These are phyloP conservation scores for Debaryomyces sp. DNA, from an alignment of 1,139 yeast genomes.

Conservation along the genomic window DNA sequence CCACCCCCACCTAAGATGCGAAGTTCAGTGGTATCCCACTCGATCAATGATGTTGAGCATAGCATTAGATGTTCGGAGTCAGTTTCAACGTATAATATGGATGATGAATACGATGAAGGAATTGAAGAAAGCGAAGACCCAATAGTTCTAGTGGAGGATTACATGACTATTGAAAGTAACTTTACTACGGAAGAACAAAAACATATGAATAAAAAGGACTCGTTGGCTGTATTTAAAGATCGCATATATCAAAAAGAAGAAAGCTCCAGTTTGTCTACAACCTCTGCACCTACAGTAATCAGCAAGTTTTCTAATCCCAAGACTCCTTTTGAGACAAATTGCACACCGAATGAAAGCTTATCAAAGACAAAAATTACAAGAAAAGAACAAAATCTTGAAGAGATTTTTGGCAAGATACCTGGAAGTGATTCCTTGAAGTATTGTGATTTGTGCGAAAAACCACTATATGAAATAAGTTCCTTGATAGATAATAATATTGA, in stretches of 20 bases:
- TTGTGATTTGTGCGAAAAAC: conserved; percentile 68
- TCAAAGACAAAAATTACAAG: background rate
- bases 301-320: background rate
- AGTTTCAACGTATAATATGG: background rate
- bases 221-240: conserved; percentile 45
- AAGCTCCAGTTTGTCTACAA: background rate
- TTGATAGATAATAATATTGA: conserved; percentile 28
- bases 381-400: conserved; percentile 34
- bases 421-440: conserved; percentile 48
- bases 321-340: conserved; percentile 15
- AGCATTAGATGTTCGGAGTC: background rate
- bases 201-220: conserved; percentile 31
- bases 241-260: conserved; percentile 12
- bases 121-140: conserved; percentile 44
- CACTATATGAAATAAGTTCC: conserved; percentile 64
- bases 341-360: conserved; percentile 15
- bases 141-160: conserved; percentile 55
- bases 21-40: background rate
- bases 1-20: conserved; percentile 53
- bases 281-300: conserved; percentile 6
- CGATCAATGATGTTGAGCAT: background rate
- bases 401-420: conserved; percentile 45
- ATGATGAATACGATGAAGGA: conserved; percentile 13
- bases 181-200: background rate
- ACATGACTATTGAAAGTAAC: conserved; percentile 23